Evolutionary conservation across 805 yeast genomes (phyloP).

Genomic region (Zygoascus tannicola): DNA sequence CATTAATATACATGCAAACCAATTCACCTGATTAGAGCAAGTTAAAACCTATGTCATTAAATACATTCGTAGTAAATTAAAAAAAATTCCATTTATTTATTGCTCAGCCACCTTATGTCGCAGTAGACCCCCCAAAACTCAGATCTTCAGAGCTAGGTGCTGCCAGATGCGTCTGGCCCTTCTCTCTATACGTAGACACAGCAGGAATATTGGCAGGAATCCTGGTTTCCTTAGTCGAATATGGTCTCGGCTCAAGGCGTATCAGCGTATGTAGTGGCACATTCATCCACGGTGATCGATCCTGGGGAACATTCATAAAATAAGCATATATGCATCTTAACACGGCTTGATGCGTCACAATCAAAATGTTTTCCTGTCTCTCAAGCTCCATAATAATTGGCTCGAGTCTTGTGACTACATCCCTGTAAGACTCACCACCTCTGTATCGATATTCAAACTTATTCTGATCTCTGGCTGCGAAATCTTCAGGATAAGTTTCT

Average conservation of each 20-base stretch:
- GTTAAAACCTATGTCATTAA: no score
- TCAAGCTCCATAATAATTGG: conserved; percentile 98
- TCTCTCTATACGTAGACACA: conserved; percentile 91
- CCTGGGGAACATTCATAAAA: conserved; percentile 97
- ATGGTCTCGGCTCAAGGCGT: conserved; percentile 91
- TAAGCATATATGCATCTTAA: conserved; percentile 93
- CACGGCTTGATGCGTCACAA: conserved; percentile 97
- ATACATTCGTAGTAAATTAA: no score
- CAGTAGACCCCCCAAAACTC: no score
- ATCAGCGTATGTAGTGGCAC: conserved; percentile 94
- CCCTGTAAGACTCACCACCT: conserved; percentile 96
- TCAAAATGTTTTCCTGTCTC: conserved; percentile 89
- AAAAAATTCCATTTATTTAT: no score
- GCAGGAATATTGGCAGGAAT: conserved; percentile 97
- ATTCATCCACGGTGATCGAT: conserved; percentile 97
- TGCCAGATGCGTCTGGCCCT: conserved; percentile 41
- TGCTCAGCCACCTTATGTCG: no score
- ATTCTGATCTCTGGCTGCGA: conserved; percentile 89
- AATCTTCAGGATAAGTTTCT: conserved; percentile 79
- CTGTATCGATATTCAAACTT: conserved; percentile 92
- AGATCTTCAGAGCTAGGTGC: neutral
- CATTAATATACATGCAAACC: no score
- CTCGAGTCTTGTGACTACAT: conserved; percentile 87
- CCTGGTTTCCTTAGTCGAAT: conserved; percentile 76
- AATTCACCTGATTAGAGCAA: no score